These are phyloP conservation scores for Phycomyces blakesleeanus DNA, from an alignment of 192 early-diverging fungal species.

Conservation along the genomic window DNA sequence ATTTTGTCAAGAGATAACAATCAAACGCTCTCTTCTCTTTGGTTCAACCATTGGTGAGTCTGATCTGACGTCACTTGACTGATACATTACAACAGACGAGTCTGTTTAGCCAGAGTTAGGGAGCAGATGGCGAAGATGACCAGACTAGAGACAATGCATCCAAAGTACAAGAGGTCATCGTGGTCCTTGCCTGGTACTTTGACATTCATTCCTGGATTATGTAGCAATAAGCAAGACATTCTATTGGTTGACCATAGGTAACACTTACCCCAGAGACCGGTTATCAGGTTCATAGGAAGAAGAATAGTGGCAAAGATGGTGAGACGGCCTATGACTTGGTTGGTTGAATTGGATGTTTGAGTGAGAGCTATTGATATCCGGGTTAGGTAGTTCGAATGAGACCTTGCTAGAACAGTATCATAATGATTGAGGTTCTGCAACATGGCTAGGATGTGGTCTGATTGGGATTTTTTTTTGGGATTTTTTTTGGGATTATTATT, in stretches of 20 bases:
- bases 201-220: slow-evolving; percentile 26
- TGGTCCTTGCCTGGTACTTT: slow-evolving; percentile 25
- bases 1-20: no score
- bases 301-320: slow-evolving; percentile 86
- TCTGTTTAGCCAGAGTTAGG: slow-evolving; percentile 5
- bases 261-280: slow-evolving; percentile 63
- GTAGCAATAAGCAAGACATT: neutral
- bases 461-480: neutral
- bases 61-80: neutral
- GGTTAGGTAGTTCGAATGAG: slow-evolving; percentile 73
- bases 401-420: slow-evolving; percentile 65
- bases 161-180: slow-evolving; percentile 20
- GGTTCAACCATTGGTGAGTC: neutral
- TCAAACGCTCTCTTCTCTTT: neutral
- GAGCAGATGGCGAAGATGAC: slow-evolving; percentile 2
- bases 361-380: slow-evolving; percentile 77
- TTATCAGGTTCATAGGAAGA: slow-evolving; percentile 89
- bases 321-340: slow-evolving; percentile 84
- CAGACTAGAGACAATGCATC: neutral
- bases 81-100: neutral
- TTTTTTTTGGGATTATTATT: neutral
- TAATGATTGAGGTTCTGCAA: slow-evolving; percentile 74
- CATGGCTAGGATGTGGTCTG: slow-evolving; percentile 76
- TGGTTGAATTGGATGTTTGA: slow-evolving; percentile 75
- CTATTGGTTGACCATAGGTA: slow-evolving; percentile 20